These are phyloP conservation scores for Pinus taeda DNA, from an alignment of 75 land plant species.

Conservation along the genomic window DNA sequence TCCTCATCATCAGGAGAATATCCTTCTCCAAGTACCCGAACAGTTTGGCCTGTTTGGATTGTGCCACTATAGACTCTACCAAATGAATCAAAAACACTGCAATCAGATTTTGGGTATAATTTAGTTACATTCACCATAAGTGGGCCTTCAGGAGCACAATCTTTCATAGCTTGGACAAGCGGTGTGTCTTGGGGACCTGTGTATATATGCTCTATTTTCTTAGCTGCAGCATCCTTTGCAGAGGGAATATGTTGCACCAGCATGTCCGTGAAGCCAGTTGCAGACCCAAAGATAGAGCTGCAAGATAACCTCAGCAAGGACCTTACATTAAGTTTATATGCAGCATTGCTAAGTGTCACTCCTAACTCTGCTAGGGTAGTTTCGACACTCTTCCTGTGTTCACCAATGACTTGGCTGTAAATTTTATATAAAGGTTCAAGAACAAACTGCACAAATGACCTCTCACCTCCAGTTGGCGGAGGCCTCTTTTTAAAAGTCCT, in stretches of 20 bases:
- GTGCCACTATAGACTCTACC: no score
- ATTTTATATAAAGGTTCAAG: constrained; percentile 96
- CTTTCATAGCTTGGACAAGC: constrained; percentile 21
- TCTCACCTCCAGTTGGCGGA: constrained; percentile 77
- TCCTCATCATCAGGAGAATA: constrained; percentile 19
- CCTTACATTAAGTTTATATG: constrained; percentile 85
- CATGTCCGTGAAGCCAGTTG: constrained; percentile 99
- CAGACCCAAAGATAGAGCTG: constrained; percentile 94
- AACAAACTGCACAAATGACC: constrained; percentile 95
- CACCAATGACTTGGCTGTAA: constrained; percentile 95
- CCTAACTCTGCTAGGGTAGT: constrained; percentile 86
- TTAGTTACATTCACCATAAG: no score
- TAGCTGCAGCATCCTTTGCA: constrained; percentile 75
- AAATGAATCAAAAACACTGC: no score
- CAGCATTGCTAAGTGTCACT: constrained; percentile 91
- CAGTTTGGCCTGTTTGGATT: no score
- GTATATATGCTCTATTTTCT: constrained; percentile 83
- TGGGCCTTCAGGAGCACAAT: no score
- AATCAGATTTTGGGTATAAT: no score
- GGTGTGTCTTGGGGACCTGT: constrained; percentile 85
- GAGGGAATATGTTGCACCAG: constrained; percentile 93
- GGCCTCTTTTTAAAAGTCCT: constrained; percentile 68
- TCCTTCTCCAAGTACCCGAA: no score
- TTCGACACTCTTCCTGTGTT: constrained; percentile 95
- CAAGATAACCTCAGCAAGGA: constrained; percentile 92